A percentile compares a stretch with the other conserved stretches of the same genome.
Conservation (phyloP, 202 grass and related monocot genomes). For the Setaria viridis region DNA sequence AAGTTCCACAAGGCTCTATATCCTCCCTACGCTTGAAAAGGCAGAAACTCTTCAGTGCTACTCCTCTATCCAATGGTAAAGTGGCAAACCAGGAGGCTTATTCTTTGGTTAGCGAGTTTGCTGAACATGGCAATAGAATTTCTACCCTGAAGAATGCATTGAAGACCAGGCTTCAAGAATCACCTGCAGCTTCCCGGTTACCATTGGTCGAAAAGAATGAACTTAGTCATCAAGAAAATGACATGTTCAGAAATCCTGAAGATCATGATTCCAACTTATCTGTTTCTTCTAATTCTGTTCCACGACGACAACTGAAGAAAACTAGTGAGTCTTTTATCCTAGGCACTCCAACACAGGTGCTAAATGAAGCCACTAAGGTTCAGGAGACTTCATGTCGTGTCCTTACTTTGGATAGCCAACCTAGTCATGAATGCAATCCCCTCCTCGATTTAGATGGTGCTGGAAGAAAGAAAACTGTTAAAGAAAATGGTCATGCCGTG, state of each 20-base stretch:
- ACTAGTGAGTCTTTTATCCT: background rate
- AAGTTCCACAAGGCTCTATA: constrained; percentile 52
- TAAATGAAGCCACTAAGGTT: constrained; percentile 40
- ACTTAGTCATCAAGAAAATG: constrained; percentile 37
- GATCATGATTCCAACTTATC: constrained; percentile 22
- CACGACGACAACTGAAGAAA: constrained; percentile 30
- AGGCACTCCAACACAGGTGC: constrained; percentile 22
- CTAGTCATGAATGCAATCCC: constrained; percentile 36
- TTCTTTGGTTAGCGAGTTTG: constrained; percentile 55
- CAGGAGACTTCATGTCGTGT: constrained; percentile 21
- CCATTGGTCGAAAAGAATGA: constrained; percentile 34
- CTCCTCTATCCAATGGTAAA: constrained; percentile 40
- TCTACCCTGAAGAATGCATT: constrained; percentile 56
- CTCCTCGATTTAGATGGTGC: constrained; percentile 55
- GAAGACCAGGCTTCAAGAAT: constrained; percentile 49
- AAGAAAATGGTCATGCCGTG: constrained; percentile 41
- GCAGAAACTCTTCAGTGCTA: constrained; percentile 52
- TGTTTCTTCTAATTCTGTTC: constrained; percentile 46
- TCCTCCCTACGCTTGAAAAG: constrained; percentile 64
- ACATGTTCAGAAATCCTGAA: constrained; percentile 26
- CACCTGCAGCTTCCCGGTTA: constrained; percentile 22
- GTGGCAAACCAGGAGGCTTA: constrained; percentile 19
- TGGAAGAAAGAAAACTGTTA: constrained; percentile 61
- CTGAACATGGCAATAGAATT: constrained; percentile 61
- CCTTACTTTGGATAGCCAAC: constrained; percentile 42